Percentiles rank a stretch among this genome's conserved stretches.
Conservation (phyloP, 192 early-diverging fungal genomes). For the Coemansia sp. region DNA sequence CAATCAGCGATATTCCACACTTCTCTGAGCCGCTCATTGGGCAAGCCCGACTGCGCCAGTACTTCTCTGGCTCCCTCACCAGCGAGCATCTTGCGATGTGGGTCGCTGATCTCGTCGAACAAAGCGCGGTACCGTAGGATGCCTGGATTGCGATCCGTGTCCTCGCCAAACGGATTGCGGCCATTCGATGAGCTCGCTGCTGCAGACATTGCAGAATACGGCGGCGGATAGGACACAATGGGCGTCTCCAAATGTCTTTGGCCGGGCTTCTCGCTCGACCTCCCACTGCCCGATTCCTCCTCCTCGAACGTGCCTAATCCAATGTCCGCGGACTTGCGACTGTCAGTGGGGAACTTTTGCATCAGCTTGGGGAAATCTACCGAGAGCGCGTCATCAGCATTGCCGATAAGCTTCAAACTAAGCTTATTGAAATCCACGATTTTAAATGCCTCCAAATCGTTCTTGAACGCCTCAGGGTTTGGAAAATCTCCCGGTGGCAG, state of each 20-base stretch:
- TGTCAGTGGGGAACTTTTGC: conserved; percentile 68
- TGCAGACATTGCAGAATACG: conserved; percentile 50
- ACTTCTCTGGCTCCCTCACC: conserved; percentile 24
- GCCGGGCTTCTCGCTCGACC: conserved; percentile 22
- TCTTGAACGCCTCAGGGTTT: conserved; percentile 70
- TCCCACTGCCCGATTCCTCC: neutral
- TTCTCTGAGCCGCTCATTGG: conserved; percentile 66
- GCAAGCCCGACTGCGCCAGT: conserved; percentile 67
- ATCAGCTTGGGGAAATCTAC: conserved; percentile 77
- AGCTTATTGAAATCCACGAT: conserved; percentile 81
- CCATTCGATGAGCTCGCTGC: conserved; percentile 32
- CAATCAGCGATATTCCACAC: conserved; percentile 80
- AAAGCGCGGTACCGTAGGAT: conserved; percentile 34
- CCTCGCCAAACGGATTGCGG: conserved; percentile 72
- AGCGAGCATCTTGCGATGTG: conserved; percentile 34
- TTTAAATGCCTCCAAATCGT: conserved; percentile 72
- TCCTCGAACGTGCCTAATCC: conserved; percentile 15
- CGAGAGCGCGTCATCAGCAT: conserved; percentile 75
- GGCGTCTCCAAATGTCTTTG: conserved; percentile 15
- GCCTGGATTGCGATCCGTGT: conserved; percentile 61
- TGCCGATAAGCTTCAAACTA: conserved; percentile 66
- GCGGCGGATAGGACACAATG: conserved; percentile 33
- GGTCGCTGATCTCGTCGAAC: conserved; percentile 45
- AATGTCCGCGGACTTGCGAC: conserved; percentile 37
- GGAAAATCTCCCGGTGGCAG: conserved; percentile 86